A percentile compares a stretch with the other conserved stretches of the same genome.
These are phyloP conservation scores for Liriodendron chinense DNA, from an alignment of 164 flowering plant species.

Conservation along the genomic window DNA sequence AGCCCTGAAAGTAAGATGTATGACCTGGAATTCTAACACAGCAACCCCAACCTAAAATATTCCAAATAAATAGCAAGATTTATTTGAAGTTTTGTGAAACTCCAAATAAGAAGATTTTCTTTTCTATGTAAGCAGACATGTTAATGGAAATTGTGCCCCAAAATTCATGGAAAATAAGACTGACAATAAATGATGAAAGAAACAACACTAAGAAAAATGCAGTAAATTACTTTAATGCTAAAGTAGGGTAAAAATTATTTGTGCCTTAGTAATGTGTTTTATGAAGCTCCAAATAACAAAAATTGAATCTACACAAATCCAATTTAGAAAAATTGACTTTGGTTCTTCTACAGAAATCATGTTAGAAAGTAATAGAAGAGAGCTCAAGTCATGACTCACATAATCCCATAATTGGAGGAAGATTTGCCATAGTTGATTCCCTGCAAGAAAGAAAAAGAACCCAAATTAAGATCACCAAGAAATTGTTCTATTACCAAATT, in stretches of 20 bases:
- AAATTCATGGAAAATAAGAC: not conserved
- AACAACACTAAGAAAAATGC: not conserved
- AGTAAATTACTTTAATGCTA: too few species aligned
- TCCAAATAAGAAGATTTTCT: too few species aligned
- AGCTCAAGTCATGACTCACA: constrained; percentile 30
- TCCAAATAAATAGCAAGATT: too few species aligned
- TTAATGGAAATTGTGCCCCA: not conserved
- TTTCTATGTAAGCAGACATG: too few species aligned
- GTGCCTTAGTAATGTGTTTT: not conserved
- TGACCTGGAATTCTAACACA: not conserved
- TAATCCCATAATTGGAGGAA: constrained; percentile 63
- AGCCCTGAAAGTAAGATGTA: not conserved
- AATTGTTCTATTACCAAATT: not conserved
- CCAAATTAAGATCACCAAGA: not conserved
- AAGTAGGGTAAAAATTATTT: not conserved
- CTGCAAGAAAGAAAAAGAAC: constrained; percentile 23
- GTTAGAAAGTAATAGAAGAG: not conserved
- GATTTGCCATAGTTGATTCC: constrained; percentile 63
- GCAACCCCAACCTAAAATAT: not conserved
- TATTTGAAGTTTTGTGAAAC: too few species aligned
- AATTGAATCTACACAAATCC: constrained; percentile 48
- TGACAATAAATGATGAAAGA: not conserved
- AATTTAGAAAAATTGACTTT: not conserved
- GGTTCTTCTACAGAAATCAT: not conserved
- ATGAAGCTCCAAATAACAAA: not conserved